Percentiles rank a stretch among this genome's conserved stretches.
Conservation (phyloP, 192 early-diverging fungal genomes). For the Glomus cerebriforme region DNA sequence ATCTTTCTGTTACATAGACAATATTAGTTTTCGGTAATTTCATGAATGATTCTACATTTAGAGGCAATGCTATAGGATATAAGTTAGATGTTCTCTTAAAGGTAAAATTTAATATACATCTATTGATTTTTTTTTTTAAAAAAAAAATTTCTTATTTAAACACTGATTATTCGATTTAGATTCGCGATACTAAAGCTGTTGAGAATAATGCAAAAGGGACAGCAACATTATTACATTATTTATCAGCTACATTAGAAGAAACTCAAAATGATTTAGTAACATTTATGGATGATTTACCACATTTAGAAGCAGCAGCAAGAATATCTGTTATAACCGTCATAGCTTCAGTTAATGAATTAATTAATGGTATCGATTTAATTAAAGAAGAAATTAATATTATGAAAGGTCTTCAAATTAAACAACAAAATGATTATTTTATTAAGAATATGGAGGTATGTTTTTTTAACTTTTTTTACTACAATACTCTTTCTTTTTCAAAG, state of each 20-base stretch:
- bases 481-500: neutral
- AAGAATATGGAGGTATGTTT: constrained; percentile 53
- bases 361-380: constrained; percentile 44
- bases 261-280: constrained; percentile 45
- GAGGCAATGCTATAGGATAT: constrained; percentile 61
- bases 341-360: constrained; percentile 50
- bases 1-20: constrained; percentile 37
- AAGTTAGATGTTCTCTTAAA: constrained; percentile 56
- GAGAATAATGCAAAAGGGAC: constrained; percentile 46
- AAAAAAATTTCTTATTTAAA: neutral
- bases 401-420: constrained; percentile 35
- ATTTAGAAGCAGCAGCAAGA: constrained; percentile 53
- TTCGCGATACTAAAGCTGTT: constrained; percentile 51
- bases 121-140: constrained; percentile 13
- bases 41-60: constrained; percentile 54
- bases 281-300: constrained; percentile 55
- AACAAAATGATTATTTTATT: constrained; percentile 51
- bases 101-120: constrained; percentile 34
- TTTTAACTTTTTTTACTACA: neutral
- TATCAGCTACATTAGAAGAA: constrained; percentile 47
- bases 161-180: constrained; percentile 42
- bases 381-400: constrained; percentile 49
- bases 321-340: constrained; percentile 53
- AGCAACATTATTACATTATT: constrained; percentile 56
- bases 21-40: constrained; percentile 59